Conservation (phyloP, 2,329 filamentous ascomycete species). For the Neonectria punicea region DNA sequence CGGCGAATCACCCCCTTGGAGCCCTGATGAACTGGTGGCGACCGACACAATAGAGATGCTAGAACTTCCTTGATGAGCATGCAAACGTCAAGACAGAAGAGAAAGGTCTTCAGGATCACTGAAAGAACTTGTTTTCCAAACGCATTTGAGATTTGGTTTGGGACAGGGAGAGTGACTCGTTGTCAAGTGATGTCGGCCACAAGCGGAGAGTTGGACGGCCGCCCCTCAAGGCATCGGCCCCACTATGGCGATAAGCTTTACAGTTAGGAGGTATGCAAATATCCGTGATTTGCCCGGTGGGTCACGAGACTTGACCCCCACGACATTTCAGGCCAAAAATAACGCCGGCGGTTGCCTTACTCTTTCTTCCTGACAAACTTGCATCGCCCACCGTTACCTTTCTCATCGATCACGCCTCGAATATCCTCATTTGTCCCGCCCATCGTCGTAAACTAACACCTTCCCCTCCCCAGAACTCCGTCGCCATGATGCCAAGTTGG, state of each 20-base stretch:
- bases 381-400: slow-evolving; percentile 20
- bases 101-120: neutral
- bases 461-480: slow-evolving; percentile 30
- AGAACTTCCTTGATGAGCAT: neutral
- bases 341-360: slow-evolving; percentile 29
- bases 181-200: slow-evolving; percentile 25
- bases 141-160: slow-evolving; percentile 7
- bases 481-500: slow-evolving; percentile 52
- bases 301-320: slow-evolving; percentile 45
- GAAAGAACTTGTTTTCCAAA: slow-evolving; percentile 1
- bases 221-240: slow-evolving; percentile 30
- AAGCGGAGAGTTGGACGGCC: slow-evolving; percentile 24
- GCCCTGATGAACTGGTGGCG: slow-evolving; percentile 9
- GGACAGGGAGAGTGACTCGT: slow-evolving; percentile 9
- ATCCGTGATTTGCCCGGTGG: slow-evolving; percentile 31
- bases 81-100: neutral
- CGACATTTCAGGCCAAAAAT: slow-evolving; percentile 39
- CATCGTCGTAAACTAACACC: slow-evolving; percentile 40
- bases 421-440: slow-evolving; percentile 29
- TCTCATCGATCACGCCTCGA: slow-evolving; percentile 23
- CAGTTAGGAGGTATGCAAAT: slow-evolving; percentile 9
- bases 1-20: slow-evolving; percentile 3
- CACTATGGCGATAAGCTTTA: slow-evolving; percentile 34
- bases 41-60: neutral
- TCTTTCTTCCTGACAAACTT: slow-evolving; percentile 21